A percentile compares a stretch with the other conserved stretches of the same genome.
Evolutionary conservation across 345 rosid species (phyloP).

Genomic region (Camelina hispida): DNA sequence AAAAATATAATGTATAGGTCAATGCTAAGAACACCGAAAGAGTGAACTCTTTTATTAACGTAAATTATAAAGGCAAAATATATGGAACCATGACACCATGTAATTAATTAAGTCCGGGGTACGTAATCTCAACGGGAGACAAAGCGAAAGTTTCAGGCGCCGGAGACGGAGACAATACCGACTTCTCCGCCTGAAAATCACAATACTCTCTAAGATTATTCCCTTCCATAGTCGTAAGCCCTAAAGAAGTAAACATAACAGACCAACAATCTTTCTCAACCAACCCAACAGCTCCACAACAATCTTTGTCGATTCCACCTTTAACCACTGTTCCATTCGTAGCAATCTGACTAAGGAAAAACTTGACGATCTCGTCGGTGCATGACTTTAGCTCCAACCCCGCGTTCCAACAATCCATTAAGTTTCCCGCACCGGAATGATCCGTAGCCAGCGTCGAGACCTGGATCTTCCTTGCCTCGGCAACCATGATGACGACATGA

Average conservation of each 20-base stretch:
- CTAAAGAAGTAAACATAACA: conserved; percentile 69
- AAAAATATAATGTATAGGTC: no score
- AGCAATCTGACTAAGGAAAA: conserved; percentile 60
- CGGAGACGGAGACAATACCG: conserved; percentile 35
- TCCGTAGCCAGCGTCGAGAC: conserved; percentile 3
- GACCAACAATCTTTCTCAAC: conserved; percentile 77
- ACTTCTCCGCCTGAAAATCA: conserved; percentile 38
- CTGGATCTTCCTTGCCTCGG: conserved; percentile 13
- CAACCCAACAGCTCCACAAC: conserved; percentile 68
- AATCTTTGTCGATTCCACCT: conserved; percentile 51
- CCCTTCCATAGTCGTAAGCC: conserved; percentile 69
- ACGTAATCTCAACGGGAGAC: conserved; percentile 21
- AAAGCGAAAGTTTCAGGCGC: conserved; percentile 26
- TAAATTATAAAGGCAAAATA: not conserved
- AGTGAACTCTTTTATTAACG: not conserved
- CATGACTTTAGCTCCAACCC: conserved; percentile 68
- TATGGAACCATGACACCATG: not conserved
- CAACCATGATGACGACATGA: conserved; percentile 21
- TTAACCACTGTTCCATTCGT: conserved; percentile 12
- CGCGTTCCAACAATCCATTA: conserved; percentile 73
- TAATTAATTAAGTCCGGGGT: conserved; percentile 14
- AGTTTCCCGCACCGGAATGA: conserved; percentile 40
- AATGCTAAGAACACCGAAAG: not conserved
- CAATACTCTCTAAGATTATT: conserved; percentile 68
- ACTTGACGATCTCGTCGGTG: conserved; percentile 65